Conservation (phyloP, 2,329 filamentous ascomycete species). For the Fusarium sp. region DNA sequence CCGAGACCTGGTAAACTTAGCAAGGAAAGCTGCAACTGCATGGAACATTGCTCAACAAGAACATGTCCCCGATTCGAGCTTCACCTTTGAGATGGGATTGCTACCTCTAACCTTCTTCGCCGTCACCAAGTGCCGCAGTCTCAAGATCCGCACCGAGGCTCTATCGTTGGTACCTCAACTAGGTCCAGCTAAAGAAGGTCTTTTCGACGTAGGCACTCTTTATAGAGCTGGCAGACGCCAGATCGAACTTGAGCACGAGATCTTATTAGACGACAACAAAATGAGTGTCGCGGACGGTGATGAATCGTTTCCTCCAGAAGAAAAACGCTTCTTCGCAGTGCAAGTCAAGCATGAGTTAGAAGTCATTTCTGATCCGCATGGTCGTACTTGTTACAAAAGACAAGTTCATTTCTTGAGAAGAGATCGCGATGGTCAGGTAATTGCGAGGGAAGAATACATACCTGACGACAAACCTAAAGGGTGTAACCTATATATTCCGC, state of each 20-base stretch:
- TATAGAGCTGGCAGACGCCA: conserved; percentile 19
- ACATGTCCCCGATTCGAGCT: not conserved
- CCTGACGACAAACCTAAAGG: conserved; percentile 3
- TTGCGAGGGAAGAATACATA: not conserved
- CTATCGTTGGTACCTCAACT: not conserved
- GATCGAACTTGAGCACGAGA: conserved; percentile 1
- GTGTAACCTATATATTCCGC: not conserved
- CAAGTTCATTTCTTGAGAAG: not conserved
- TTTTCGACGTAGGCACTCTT: conserved; percentile 18
- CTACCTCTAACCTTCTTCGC: not conserved
- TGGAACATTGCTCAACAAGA: not conserved
- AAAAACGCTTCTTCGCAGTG: not conserved
- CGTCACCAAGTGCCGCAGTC: not conserved
- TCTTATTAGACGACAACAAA: not conserved
- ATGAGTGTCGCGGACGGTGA: not conserved
- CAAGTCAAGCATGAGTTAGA: conserved; percentile 13
- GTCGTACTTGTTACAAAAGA: not conserved
- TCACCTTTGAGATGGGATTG: conserved; percentile 18
- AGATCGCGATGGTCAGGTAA: not conserved
- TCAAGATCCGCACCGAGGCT: not conserved
- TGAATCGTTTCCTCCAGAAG: not conserved
- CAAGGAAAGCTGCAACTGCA: too few species aligned
- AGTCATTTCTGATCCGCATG: not conserved
- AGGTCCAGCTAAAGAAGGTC: conserved; percentile 4
- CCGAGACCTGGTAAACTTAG: too few species aligned